Evolutionary conservation across 805 yeast genomes (phyloP).

Genomic region (Starmera amethionina): DNA sequence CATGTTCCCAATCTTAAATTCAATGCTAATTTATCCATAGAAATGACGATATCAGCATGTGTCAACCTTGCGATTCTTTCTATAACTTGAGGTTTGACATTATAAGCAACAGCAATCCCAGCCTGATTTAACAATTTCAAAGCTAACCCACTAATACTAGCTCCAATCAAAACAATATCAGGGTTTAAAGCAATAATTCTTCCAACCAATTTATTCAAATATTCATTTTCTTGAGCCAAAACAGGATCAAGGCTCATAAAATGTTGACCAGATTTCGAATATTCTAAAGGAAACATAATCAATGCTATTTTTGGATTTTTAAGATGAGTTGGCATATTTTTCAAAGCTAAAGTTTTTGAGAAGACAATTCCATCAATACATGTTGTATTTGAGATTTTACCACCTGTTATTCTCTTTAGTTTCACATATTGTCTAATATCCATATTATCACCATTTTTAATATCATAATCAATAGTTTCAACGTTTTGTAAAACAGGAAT

Average conservation of each 20-base stretch:
- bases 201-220: conserved; percentile 68
- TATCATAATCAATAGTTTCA: conserved; percentile 48
- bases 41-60: conserved; percentile 73
- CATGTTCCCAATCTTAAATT: conserved; percentile 70
- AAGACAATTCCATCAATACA: conserved; percentile 74
- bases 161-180: conserved; percentile 67
- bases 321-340: conserved; percentile 61
- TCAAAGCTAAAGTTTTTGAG: conserved; percentile 74
- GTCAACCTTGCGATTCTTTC: conserved; percentile 72
- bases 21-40: conserved; percentile 76
- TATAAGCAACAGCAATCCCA: conserved; percentile 72
- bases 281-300: conserved; percentile 84
- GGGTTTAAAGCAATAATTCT: conserved; percentile 72
- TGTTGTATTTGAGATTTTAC: conserved; percentile 46
- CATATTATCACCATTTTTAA: conserved; percentile 57
- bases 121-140: conserved; percentile 59
- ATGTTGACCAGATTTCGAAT: conserved; percentile 64
- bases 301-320: conserved; percentile 67
- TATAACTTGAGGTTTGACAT: conserved; percentile 74
- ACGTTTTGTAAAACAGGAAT: conserved; percentile 42
- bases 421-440: conserved; percentile 88
- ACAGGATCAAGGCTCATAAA: conserved; percentile 78
- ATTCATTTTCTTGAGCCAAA: conserved; percentile 80
- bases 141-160: conserved; percentile 77
- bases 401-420: conserved; percentile 77